Evolutionary conservation across 768 basidiomycete species (phyloP).

Genomic region (Termitomyces sp.): DNA sequence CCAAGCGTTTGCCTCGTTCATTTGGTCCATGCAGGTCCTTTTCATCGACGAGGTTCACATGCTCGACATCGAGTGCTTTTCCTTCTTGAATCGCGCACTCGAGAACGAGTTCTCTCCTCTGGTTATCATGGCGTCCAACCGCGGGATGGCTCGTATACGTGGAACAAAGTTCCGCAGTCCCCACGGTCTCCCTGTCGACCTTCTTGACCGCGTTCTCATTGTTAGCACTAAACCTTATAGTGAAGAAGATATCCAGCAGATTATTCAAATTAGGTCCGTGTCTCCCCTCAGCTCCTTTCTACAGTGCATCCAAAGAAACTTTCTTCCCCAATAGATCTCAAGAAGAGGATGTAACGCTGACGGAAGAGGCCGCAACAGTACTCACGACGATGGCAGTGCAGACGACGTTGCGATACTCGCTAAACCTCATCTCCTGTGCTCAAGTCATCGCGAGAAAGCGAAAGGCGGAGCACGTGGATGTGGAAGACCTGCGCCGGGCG

Average conservation of each 20-base stretch:
- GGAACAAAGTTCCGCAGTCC: slow-evolving; percentile 94
- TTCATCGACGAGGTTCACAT: slow-evolving; percentile 99
- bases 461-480: slow-evolving; percentile 74
- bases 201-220: slow-evolving; percentile 93
- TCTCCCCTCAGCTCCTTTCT: background rate
- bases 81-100: slow-evolving; percentile 93
- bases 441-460: slow-evolving; percentile 82
- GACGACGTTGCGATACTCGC: slow-evolving; percentile 89
- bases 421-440: slow-evolving; percentile 93
- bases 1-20: background rate
- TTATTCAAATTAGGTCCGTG: slow-evolving; percentile 83
- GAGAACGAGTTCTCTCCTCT: slow-evolving; percentile 91
- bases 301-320: background rate
- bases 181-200: slow-evolving; percentile 91
- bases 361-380: slow-evolving; percentile 66
- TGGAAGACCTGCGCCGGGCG: slow-evolving; percentile 76
- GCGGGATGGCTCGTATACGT: slow-evolving; percentile 90
- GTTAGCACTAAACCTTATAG: slow-evolving; percentile 88
- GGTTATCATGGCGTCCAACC: slow-evolving; percentile 98
- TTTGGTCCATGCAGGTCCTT: slow-evolving; percentile 56
- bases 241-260: slow-evolving; percentile 81
- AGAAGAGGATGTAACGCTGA: slow-evolving; percentile 91
- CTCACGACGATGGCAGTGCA: slow-evolving; percentile 84
- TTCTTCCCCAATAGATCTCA: background rate
- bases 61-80: slow-evolving; percentile 99